Base-by-base conservation (phyloP, 345 rosid genomes). In the Dipteronia sinensis region DNA sequence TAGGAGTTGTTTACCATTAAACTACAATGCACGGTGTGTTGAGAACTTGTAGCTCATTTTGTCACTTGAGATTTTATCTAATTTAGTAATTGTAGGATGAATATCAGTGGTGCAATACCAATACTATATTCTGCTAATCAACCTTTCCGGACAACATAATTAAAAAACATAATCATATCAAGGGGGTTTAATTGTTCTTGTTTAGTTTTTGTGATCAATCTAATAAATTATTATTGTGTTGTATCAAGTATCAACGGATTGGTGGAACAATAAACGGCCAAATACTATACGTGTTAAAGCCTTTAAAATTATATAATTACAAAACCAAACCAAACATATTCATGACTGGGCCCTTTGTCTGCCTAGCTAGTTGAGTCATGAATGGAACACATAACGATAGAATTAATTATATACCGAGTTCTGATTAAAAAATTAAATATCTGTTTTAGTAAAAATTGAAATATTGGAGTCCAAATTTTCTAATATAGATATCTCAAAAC, bases 101-200 rank as follows among this genome's bases (percentile, higher is more conserved):
- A 72, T 13, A 19, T 6, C 68, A 17, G 4, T 9, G 10, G 10
- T 65, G 46, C 42, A 40, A 51, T 34, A 34, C 6, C 40, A 40
- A 4, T 15, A 34, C 27, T 31, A 10, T 51, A 66, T 17, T 1
- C 12, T 69, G 74, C 67, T 58, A 69, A 76, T 56, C n/a, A 56
- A 56, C 23, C 58, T 27, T 58, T 69, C 69, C 42, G 61, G n/a
- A 16, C 47, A 17, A 19, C 67, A 68, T 4, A 19, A 42, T 5
- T 19, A 56, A 59, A 11, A 16, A 55, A 76, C 74, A 53, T 11
- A 25, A 17, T 76, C 16, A 76, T 68, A 13, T 69, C 58, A 11
- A 71, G 42, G 5, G 25, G 7, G 22, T 56, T 19, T 34, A 49
- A 19, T 17, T 19, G 62, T 56, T 19, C n/a, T 2, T 56, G 20